Evolutionary conservation across 208 protist species (phyloP), one percentile per base, ranked within the genome.

Genomic region (Acanthamoeba triangularis): DNA sequence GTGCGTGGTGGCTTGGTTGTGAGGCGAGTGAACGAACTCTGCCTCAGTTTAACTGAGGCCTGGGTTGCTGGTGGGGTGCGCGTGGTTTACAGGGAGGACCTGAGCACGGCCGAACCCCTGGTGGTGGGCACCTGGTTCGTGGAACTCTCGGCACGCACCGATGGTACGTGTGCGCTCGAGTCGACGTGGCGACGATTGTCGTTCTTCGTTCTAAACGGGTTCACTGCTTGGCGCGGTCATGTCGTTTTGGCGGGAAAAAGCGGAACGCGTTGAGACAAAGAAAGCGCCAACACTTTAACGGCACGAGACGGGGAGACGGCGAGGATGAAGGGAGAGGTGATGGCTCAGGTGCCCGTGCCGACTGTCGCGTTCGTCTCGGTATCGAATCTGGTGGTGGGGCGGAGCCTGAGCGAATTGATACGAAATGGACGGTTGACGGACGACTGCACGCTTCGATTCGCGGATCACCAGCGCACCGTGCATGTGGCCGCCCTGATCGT

Each of bases 111-210:
- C 74, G 74, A 82, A 35, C 74, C 74, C 16, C 41, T 82, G 35
- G 74, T 82, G 20, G 74, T 37, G 0, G 74, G 74, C 41, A 82
- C 74, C 37, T 82, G 74, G 74, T 82, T 82, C 37, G 74, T 82
- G 8, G 74, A 82, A 14, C 74, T 82, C 37, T 82, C 74, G 4
- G 74, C 74, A 41, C 74, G 74, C 37, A 82, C 74, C 33, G 74
- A 82, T 18, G 74, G 74, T 49, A 82, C n/a, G n/a, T 35, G 16
- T 6, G 16, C 74, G 6, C 14, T 0, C n/a, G n/a, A n/a, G n/a
- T n/a, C n/a, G n/a, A n/a, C 37, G 8, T 7, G n/a, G n/a, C n/a
- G n/a, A 49, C 49, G 28, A 52, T 44, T 14, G 25, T 54, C 49
- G n/a, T 65, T 65, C 59, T 8, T n/a, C n/a, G n/a, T n/a, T 18